phyloP scores from a whole-genome alignment of 31 red algal species.

The Porphyra umbilicalis region DNA sequence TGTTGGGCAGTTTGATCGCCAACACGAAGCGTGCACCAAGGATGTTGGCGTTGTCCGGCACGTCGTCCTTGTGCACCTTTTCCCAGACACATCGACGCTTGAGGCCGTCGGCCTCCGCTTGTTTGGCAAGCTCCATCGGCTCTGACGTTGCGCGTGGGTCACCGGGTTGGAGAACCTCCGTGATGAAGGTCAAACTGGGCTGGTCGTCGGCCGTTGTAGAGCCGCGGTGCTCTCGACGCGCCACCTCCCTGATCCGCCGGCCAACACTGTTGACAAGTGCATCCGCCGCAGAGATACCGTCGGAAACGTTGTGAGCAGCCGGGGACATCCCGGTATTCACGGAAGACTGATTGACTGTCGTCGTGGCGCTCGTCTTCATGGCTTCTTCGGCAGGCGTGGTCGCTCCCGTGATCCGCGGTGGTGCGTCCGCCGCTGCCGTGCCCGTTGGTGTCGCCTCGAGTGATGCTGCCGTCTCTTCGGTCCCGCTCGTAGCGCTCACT shows the following conservation, averaged over 20 bases:
- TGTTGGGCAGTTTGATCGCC: slow-evolving; percentile 12
- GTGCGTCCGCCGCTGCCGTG: too few relatives aligned
- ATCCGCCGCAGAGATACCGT: not conserved
- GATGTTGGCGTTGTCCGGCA: slow-evolving; percentile 5
- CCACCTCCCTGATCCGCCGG: not conserved
- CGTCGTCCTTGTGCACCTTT: slow-evolving; percentile 13
- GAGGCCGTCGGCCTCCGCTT: slow-evolving; percentile 10
- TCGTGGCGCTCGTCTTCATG: too few relatives aligned
- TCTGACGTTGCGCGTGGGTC: not conserved
- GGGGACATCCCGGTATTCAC: too few relatives aligned
- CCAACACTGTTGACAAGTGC: not conserved
- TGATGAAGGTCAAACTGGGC: too few relatives aligned
- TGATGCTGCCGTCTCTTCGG: too few relatives aligned
- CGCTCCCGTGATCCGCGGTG: too few relatives aligned
- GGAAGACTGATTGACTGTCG: too few relatives aligned
- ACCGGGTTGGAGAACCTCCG: slow-evolving; percentile 6
- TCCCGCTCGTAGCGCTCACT: too few relatives aligned
- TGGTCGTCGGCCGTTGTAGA: too few relatives aligned
- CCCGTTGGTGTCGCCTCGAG: too few relatives aligned
- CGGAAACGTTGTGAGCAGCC: not conserved
- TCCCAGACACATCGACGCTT: not conserved
- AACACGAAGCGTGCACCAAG: slow-evolving; percentile 25
- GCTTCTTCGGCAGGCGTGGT: too few relatives aligned
- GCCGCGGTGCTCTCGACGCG: not conserved
- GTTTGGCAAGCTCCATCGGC: slow-evolving; percentile 1